phyloP scores from a whole-genome alignment of 768 basidiomycete genomes.

The Collybia nuda region DNA sequence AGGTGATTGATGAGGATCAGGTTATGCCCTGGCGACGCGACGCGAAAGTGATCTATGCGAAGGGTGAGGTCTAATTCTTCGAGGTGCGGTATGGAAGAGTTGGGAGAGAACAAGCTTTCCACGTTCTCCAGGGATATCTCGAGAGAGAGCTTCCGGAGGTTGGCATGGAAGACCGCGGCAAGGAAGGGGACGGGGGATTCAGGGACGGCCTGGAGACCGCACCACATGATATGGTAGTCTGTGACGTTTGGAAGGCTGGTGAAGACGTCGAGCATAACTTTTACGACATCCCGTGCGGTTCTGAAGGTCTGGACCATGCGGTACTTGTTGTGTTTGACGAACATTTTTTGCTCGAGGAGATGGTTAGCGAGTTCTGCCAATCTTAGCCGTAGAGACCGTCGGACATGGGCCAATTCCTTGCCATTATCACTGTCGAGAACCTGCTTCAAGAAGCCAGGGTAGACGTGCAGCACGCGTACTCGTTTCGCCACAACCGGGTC shows the following conservation, averaged over 20 bases:
- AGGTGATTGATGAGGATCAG: conserved; percentile 33
- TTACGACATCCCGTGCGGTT: conserved; percentile 37
- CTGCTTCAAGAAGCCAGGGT: conserved; percentile 48
- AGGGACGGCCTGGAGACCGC: conserved; percentile 31
- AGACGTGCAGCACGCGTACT: conserved; percentile 46
- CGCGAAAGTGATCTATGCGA: conserved; percentile 32
- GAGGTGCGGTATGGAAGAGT: conserved; percentile 27
- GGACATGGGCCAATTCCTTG: background rate
- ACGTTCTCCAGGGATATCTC: conserved; percentile 45
- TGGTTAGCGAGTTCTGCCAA: conserved; percentile 33
- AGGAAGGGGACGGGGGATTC: conserved; percentile 31
- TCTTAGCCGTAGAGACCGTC: conserved; percentile 23
- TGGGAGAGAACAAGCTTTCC: conserved; percentile 28
- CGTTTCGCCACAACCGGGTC: conserved; percentile 48
- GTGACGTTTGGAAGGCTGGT: conserved; percentile 42
- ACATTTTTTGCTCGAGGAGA: conserved; percentile 27
- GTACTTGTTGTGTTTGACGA: conserved; percentile 23
- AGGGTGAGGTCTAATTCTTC: conserved; percentile 43
- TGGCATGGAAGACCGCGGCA: conserved; percentile 31
- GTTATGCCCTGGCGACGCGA: conserved; percentile 19
- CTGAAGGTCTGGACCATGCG: conserved; percentile 26
- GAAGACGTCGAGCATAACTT: conserved; percentile 41
- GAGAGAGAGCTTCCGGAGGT: conserved; percentile 39
- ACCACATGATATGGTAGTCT: conserved; percentile 52
- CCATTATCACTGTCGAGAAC: conserved; percentile 27